These are phyloP conservation scores for Nigrospora osmanthi DNA, from an alignment of 2,329 filamentous ascomycete genomes.

Conservation along the genomic window DNA sequence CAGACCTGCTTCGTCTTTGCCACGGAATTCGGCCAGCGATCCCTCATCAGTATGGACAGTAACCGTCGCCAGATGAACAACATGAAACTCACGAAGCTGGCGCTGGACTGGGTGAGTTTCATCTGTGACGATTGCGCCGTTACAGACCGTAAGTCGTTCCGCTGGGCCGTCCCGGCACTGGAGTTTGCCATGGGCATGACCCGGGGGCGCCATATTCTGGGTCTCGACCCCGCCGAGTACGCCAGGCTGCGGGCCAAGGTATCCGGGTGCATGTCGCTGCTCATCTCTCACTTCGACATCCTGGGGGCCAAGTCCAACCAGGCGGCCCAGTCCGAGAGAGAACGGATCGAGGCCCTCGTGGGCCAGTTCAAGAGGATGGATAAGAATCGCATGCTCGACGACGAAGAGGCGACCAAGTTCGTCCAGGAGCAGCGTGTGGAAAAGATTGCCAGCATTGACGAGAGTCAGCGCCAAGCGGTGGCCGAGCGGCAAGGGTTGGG, in stretches of 20 bases:
- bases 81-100: constrained; percentile 84
- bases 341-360: constrained; percentile 72
- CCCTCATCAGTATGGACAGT: constrained; percentile 89
- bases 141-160: constrained; percentile 90
- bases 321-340: constrained; percentile 88
- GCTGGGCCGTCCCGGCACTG: constrained; percentile 90
- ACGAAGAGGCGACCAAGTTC: constrained; percentile 74
- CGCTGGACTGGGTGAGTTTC: constrained; percentile 95
- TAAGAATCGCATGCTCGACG: constrained; percentile 64
- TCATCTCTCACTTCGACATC: constrained; percentile 98
- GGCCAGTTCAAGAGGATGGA: constrained; percentile 73
- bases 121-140: constrained; percentile 95
- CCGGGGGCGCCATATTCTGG: constrained; percentile 84
- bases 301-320: constrained; percentile 93
- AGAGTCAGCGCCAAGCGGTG: constrained; percentile 68
- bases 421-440: constrained; percentile 70
- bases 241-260: constrained; percentile 77
- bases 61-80: constrained; percentile 97
- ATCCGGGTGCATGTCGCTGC: constrained; percentile 90
- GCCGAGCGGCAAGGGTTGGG: constrained; percentile 82
- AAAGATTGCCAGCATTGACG: constrained; percentile 70
- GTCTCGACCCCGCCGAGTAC: constrained; percentile 83
- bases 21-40: constrained; percentile 96
- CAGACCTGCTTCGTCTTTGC: constrained; percentile 98
- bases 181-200: constrained; percentile 99